Evolutionary conservation across 2,329 filamentous ascomycete genomes (phyloP), one percentile per base, ranked within the genome.

Genomic region (Chrysoporthe austroafricana): DNA sequence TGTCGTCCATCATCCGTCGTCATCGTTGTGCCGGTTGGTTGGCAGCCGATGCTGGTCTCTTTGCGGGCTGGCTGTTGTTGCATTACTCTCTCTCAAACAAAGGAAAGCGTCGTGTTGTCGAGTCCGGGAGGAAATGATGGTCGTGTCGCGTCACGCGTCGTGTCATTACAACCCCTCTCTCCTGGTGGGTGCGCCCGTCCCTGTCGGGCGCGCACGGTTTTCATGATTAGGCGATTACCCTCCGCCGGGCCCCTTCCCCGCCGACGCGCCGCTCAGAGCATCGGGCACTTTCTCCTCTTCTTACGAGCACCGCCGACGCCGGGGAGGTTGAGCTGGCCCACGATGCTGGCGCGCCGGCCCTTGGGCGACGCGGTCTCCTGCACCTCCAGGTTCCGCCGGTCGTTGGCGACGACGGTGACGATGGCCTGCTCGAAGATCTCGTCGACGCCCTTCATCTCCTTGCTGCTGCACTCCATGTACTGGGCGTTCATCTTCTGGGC

Each of bases 381-480:
- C 70, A 80, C 79, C 77, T 88, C 86, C 70, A 85, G 79, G 74
- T 88, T 90, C 77, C 89, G 89, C 75, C 84, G 82, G 77, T 94
- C 93, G 74, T 94, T 92, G 72, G 91, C 89, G 39, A 99, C 93
- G 43, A 96, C 94, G 63, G 92, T 95, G 75, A 94, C 88, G 77
- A 99, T 94, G 66, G 96, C 96, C 70, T 89, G 86, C 79, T 96
- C 91, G 80, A 99, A 99, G 76, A 98, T 96, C 76, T 98, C 95
- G 78, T 98, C 93, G 58, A 99, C 95, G 66, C 96, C 96, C 64
- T 86, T 89, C 91, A 97, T 96, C 81, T 97, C 96, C 82, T 98
- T 98, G 80, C 93, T 97, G 78, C 94, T 97, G 86, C 96, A 99
- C 82, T 99, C 96, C 88, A 97, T 95, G 83, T 99, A 99, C 76